A percentile compares a stretch with the other conserved stretches of the same genome.
Conservation (phyloP, 1,284 basidiomycete species). For the Papiliotrema terrestris region DNA sequence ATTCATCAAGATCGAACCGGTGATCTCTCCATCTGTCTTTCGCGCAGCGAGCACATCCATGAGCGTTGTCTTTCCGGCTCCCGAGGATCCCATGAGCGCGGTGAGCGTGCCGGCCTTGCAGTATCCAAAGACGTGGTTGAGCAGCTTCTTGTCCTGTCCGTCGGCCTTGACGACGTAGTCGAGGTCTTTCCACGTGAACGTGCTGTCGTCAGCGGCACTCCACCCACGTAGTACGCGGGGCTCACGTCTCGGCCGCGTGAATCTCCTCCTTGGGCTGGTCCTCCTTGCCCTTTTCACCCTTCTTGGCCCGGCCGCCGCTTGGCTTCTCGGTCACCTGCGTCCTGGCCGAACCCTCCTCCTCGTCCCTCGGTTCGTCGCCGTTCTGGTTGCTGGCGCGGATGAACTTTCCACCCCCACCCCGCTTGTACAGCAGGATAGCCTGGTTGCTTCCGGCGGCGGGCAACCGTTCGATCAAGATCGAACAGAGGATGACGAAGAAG, state of each 20-base stretch:
- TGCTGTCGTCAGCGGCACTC: neutral
- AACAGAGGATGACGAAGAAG: slow-evolving; percentile 14
- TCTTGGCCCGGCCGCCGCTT: neutral
- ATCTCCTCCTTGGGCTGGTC: slow-evolving; percentile 9
- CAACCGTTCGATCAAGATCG: slow-evolving; percentile 22
- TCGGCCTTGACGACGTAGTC: slow-evolving; percentile 50
- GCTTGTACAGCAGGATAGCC: slow-evolving; percentile 38
- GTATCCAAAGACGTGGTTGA: slow-evolving; percentile 53
- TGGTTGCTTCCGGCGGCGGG: slow-evolving; percentile 39
- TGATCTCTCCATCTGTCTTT: slow-evolving; percentile 40
- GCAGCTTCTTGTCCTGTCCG: slow-evolving; percentile 47
- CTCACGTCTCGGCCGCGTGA: slow-evolving; percentile 24
- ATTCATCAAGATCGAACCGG: slow-evolving; percentile 52
- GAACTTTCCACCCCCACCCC: slow-evolving; percentile 35
- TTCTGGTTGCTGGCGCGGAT: slow-evolving; percentile 30
- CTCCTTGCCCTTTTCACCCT: slow-evolving; percentile 2
- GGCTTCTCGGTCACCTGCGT: slow-evolving; percentile 29
- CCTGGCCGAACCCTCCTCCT: slow-evolving; percentile 21
- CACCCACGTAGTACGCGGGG: neutral
- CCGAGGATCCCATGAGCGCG: slow-evolving; percentile 51
- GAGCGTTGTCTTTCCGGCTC: slow-evolving; percentile 50
- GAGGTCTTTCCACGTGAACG: slow-evolving; percentile 52
- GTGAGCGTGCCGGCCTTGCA: slow-evolving; percentile 54
- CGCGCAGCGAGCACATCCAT: slow-evolving; percentile 52
- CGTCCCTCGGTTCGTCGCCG: slow-evolving; percentile 23